These are phyloP conservation scores for Agrostemma githago DNA, from an alignment of 148 eudicot genomes.

Conservation along the genomic window DNA sequence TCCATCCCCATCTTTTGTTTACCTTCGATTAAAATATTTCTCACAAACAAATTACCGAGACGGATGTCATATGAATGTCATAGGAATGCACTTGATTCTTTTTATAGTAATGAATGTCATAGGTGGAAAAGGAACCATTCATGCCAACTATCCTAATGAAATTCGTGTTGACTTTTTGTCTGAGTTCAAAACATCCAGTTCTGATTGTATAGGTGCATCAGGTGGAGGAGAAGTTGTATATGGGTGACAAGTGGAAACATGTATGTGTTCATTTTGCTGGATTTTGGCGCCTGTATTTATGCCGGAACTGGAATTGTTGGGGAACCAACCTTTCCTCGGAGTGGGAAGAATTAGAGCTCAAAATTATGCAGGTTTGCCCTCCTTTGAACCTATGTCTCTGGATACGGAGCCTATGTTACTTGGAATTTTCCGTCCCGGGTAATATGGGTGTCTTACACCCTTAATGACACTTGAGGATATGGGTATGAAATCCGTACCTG, in stretches of 20 bases:
- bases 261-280: slow-evolving; percentile 34
- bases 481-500: not conserved
- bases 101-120: not conserved
- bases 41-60: too few relatives aligned
- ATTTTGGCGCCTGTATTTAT: slow-evolving; percentile 65
- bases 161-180: not conserved
- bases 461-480: not conserved
- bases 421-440: not conserved
- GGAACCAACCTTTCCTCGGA: slow-evolving; percentile 77
- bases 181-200: slow-evolving; percentile 3
- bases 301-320: slow-evolving; percentile 97
- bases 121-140: slow-evolving; percentile 3
- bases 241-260: not conserved
- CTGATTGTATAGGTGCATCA: not conserved
- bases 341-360: slow-evolving; percentile 95
- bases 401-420: not conserved
- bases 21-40: too few relatives aligned
- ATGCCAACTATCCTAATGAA: not conserved
- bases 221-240: not conserved
- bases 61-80: not conserved
- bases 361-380: slow-evolving; percentile 80
- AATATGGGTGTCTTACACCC: not conserved
- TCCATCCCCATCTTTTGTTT: too few relatives aligned
- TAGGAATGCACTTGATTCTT: slow-evolving; percentile 9
- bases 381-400: not conserved